Evolutionary conservation across 2,329 filamentous ascomycete genomes (phyloP).

Genomic region (Scytalidium lignicola): DNA sequence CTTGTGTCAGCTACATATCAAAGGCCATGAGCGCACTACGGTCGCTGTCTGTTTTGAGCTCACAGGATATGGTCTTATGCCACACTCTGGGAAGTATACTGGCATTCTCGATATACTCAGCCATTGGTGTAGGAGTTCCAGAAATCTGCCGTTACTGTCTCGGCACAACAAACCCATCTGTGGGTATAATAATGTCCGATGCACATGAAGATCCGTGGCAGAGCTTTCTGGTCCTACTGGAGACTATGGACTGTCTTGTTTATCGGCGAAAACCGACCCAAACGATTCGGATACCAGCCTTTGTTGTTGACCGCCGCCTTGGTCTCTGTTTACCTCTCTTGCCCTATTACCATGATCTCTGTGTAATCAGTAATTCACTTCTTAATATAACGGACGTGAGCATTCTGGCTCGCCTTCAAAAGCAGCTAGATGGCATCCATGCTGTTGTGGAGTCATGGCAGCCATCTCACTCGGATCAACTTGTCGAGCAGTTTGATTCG

Average conservation of each 20-base stretch:
- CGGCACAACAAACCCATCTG: conserved; percentile 15
- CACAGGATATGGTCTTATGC: conserved; percentile 18
- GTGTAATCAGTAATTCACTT: conserved; percentile 20
- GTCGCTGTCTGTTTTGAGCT: conserved; percentile 15
- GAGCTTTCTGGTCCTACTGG: conserved; percentile 20
- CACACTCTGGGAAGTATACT: conserved; percentile 18
- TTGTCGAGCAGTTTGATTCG: conserved; percentile 16
- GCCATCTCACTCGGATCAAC: conserved; percentile 14
- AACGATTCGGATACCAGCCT: conserved; percentile 8
- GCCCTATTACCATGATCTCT: conserved; percentile 24
- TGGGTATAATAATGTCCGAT: conserved; percentile 9
- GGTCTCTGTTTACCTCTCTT: conserved; percentile 23
- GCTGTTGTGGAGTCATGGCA: conserved; percentile 20
- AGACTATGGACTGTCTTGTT: conserved; percentile 24
- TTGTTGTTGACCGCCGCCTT: conserved; percentile 16
- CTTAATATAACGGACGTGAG: conserved; percentile 8
- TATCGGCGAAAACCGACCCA: conserved; percentile 20
- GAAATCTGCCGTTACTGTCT: conserved; percentile 23
- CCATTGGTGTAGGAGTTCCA: conserved; percentile 21
- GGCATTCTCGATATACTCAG: conserved; percentile 21
- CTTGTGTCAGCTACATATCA: conserved; percentile 13
- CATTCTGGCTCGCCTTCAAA: conserved; percentile 10
- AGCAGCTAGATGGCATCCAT: conserved; percentile 17
- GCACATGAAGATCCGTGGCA: conserved; percentile 12
- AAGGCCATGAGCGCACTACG: conserved; percentile 17